Evolutionary conservation across 2,329 filamentous ascomycete genomes (phyloP).

Genomic region (Phyllosticta capitalensis): DNA sequence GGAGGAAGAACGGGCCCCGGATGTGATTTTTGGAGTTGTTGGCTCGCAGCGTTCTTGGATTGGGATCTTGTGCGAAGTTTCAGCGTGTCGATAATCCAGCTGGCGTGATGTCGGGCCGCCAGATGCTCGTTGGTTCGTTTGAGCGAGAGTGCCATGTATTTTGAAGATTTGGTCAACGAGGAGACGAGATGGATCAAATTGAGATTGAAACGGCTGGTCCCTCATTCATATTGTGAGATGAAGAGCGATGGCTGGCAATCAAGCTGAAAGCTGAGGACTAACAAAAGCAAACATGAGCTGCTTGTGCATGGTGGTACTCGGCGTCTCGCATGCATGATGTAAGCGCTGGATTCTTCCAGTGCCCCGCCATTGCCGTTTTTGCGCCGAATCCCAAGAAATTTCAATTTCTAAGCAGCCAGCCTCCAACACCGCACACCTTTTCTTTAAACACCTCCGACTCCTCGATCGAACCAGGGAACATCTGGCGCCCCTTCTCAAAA

Average conservation of each 20-base stretch:
- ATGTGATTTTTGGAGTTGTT: constrained; percentile 37
- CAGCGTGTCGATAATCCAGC: background rate
- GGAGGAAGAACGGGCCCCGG: constrained; percentile 56
- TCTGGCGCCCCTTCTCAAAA: background rate
- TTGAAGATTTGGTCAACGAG: too few species aligned
- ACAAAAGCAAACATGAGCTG: background rate
- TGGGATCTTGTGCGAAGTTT: background rate
- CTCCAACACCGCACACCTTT: background rate
- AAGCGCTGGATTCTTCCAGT: constrained; percentile 5
- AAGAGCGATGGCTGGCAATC: too few species aligned
- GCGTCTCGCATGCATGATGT: constrained; percentile 1
- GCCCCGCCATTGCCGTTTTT: constrained; percentile 2
- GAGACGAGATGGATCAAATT: too few species aligned
- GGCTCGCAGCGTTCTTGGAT: background rate
- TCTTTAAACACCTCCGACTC: background rate
- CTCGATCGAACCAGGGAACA: background rate
- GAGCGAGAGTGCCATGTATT: too few species aligned
- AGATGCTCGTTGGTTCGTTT: background rate
- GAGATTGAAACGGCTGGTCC: too few species aligned
- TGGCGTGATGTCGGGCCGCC: background rate
- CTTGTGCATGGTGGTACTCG: background rate
- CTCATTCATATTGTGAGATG: too few species aligned
- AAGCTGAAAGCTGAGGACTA: too few species aligned
- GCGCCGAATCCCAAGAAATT: constrained; percentile 5
- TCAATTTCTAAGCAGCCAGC: constrained; percentile 11